These are phyloP conservation scores for Lathyrus oleraceus DNA, from an alignment of 306 rosid genomes.

Conservation along the genomic window DNA sequence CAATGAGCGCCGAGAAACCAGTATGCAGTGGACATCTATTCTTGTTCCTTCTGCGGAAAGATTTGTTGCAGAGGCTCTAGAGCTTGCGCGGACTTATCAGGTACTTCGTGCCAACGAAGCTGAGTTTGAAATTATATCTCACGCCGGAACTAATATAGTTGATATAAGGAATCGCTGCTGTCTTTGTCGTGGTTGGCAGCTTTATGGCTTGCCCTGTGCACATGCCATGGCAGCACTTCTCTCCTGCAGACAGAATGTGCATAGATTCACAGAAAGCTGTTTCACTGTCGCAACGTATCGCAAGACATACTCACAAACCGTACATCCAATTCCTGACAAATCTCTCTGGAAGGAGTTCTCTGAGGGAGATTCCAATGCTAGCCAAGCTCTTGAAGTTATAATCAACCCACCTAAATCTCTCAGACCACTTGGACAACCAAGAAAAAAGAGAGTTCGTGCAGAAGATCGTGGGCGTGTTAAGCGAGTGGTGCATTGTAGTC, in stretches of 20 bases:
- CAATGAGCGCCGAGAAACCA: constrained; percentile 68
- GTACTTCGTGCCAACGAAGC: constrained; percentile 71
- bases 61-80: constrained; percentile 61
- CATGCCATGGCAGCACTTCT: constrained; percentile 77
- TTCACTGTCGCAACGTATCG: constrained; percentile 76
- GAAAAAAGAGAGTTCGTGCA: constrained; percentile 63
- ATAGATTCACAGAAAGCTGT: constrained; percentile 73
- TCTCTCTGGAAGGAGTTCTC: constrained; percentile 53
- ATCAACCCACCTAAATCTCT: constrained; percentile 68
- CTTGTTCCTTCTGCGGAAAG: constrained; percentile 71
- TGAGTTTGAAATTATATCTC: constrained; percentile 57
- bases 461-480: constrained; percentile 71
- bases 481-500: constrained; percentile 80
- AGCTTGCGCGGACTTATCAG: constrained; percentile 58
- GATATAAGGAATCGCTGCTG: constrained; percentile 69
- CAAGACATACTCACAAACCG: constrained; percentile 70
- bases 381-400: background rate
- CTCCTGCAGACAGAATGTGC: constrained; percentile 75
- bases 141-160: constrained; percentile 29
- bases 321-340: constrained; percentile 78
- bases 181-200: constrained; percentile 74
- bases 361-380: constrained; percentile 24
- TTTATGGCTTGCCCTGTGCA: constrained; percentile 69
- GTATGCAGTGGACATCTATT: constrained; percentile 74
- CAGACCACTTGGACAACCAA: constrained; percentile 56